Percentiles rank a stretch among this genome's conserved stretches.
Evolutionary conservation across 495 filamentous ascomycete species (phyloP).

Genomic region (Penicillium cosmopolitanum): DNA sequence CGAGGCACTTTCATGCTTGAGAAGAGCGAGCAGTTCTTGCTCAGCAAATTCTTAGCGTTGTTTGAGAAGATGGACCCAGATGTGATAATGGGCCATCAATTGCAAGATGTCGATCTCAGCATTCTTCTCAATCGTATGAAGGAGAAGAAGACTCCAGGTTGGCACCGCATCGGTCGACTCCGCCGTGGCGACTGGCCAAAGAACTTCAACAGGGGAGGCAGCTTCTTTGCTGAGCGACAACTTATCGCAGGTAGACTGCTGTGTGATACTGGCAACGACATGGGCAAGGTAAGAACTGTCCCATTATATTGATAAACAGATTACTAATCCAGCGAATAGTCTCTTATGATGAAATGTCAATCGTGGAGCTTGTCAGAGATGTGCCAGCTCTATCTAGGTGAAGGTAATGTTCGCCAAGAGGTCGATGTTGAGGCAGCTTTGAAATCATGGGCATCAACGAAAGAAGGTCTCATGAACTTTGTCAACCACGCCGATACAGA

Average conservation of each 20-base stretch:
- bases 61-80: conserved; percentile 89
- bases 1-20: conserved; percentile 75
- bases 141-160: conserved; percentile 87
- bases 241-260: conserved; percentile 86
- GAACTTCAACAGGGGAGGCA: conserved; percentile 81
- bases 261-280: conserved; percentile 94
- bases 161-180: conserved; percentile 89
- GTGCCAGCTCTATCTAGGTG: conserved; percentile 83
- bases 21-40: conserved; percentile 78
- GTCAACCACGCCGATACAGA: conserved; percentile 90
- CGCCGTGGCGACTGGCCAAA: conserved; percentile 85
- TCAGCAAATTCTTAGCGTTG: conserved; percentile 86
- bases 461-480: conserved; percentile 89
- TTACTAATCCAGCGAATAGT: conserved; percentile 51
- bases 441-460: conserved; percentile 83
- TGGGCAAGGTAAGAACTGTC: conserved; percentile 69
- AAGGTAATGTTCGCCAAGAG: conserved; percentile 70
- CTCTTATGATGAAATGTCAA: conserved; percentile 94
- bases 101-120: conserved; percentile 96
- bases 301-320: neutral
- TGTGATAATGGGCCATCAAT: conserved; percentile 90
- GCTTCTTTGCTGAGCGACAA: conserved; percentile 90
- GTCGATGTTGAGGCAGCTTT: conserved; percentile 85
- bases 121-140: conserved; percentile 84
- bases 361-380: conserved; percentile 98